A percentile compares a stretch with the other conserved stretches of the same genome.
Conservation (phyloP, 352 stramenopile genomes). For the Globisporangium recalcitrans region DNA sequence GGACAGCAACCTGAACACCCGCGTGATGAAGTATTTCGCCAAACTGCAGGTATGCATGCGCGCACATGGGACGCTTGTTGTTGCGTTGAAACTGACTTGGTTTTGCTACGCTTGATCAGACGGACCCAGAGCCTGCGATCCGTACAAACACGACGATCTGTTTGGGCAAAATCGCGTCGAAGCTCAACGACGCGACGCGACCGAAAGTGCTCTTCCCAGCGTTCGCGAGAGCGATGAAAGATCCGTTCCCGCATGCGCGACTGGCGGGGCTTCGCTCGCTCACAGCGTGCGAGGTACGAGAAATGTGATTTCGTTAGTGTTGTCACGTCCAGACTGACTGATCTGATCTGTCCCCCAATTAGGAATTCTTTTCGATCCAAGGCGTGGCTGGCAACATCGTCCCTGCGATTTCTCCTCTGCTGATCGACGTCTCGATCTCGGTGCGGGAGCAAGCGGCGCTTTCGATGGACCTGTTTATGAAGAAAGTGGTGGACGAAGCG, state of each 20-base stretch:
- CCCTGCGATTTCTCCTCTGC: slow-evolving; percentile 64
- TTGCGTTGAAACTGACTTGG: too few species aligned
- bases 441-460: slow-evolving; percentile 71
- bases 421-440: slow-evolving; percentile 76
- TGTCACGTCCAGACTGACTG: too few species aligned
- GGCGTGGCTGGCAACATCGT: slow-evolving; percentile 67
- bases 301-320: too few species aligned
- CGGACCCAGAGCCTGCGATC: slow-evolving; percentile 87
- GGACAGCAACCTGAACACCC: slow-evolving; percentile 88
- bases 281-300: slow-evolving; percentile 51
- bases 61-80: neutral
- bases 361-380: slow-evolving; percentile 72
- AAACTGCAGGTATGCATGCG: slow-evolving; percentile 70
- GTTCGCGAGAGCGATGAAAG: slow-evolving; percentile 77
- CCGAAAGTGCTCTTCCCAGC: slow-evolving; percentile 87
- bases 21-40: slow-evolving; percentile 91
- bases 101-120: slow-evolving; percentile 25
- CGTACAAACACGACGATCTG: slow-evolving; percentile 93
- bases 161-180: slow-evolving; percentile 81
- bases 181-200: slow-evolving; percentile 83
- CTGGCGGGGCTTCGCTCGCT: slow-evolving; percentile 81
- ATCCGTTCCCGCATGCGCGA: slow-evolving; percentile 87
- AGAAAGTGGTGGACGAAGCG: slow-evolving; percentile 73
- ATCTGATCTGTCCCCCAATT: neutral
- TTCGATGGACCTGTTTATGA: slow-evolving; percentile 80